Conservation (phyloP, 179 eudicot species). For the Pouteria campechiana region DNA sequence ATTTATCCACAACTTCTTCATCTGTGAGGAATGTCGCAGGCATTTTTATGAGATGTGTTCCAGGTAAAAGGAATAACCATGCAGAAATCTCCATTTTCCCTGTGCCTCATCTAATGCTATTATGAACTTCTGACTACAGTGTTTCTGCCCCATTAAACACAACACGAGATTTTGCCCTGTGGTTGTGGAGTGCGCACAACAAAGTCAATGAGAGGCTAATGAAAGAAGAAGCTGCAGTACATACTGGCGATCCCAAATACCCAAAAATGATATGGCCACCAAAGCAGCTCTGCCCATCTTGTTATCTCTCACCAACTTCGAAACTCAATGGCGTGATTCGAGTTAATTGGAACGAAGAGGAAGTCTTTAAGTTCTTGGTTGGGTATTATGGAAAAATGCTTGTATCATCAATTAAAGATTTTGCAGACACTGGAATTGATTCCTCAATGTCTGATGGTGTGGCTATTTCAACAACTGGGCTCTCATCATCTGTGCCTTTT, state of each 20-base stretch:
- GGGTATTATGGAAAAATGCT: slow-evolving; percentile 66
- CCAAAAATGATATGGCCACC: slow-evolving; percentile 88
- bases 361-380: slow-evolving; percentile 66
- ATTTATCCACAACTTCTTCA: slow-evolving; percentile 74
- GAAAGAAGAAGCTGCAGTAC: slow-evolving; percentile 55
- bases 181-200: slow-evolving; percentile 95
- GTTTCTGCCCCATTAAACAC: slow-evolving; percentile 58
- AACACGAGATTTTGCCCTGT: slow-evolving; percentile 63
- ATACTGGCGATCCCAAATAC: slow-evolving; percentile 71
- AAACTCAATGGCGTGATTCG: slow-evolving; percentile 8
- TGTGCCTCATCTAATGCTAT: slow-evolving; percentile 4
- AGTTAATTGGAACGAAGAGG: slow-evolving; percentile 49
- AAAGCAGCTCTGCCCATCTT: slow-evolving; percentile 74
- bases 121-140: slow-evolving; percentile 24
- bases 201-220: slow-evolving; percentile 66
- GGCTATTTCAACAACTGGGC: slow-evolving; percentile 29
- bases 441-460: slow-evolving; percentile 32
- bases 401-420: slow-evolving; percentile 30
- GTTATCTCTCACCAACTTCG: slow-evolving; percentile 27
- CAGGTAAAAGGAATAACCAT: slow-evolving; percentile 37
- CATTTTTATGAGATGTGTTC: slow-evolving; percentile 90
- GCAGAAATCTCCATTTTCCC: background rate
- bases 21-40: slow-evolving; percentile 90
- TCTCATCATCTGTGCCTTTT: slow-evolving; percentile 73
- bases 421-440: slow-evolving; percentile 9